phyloP scores from a whole-genome alignment of 2,329 filamentous ascomycete genomes.

The Paramyrothecium sp. region DNA sequence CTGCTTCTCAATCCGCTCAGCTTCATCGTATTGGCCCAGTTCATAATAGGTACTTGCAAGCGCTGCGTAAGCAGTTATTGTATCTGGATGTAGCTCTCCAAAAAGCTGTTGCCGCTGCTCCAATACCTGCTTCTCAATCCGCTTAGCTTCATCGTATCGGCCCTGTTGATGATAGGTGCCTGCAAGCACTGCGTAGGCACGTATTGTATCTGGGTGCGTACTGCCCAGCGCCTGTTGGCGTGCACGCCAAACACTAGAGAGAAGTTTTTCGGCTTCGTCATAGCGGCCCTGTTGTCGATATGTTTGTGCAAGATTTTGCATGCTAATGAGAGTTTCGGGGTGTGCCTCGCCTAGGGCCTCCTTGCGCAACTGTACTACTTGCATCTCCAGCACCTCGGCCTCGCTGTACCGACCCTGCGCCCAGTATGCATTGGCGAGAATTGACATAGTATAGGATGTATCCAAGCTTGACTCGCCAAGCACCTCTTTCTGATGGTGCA shows the following conservation, averaged over 20 bases:
- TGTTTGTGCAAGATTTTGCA: background rate
- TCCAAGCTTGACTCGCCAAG: background rate
- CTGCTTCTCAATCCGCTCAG: background rate
- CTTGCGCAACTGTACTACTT: background rate
- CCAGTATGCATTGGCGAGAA: background rate
- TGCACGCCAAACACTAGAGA: background rate
- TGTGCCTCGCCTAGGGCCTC: background rate
- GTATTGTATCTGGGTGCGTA: background rate
- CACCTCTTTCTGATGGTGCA: background rate
- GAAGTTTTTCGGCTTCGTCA: background rate
- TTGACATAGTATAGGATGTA: background rate
- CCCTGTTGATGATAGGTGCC: background rate
- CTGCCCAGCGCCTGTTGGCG: background rate
- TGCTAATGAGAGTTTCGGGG: background rate
- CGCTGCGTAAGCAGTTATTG: background rate
- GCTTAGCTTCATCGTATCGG: background rate
- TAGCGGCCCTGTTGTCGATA: background rate
- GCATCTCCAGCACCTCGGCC: background rate
- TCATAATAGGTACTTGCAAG: background rate
- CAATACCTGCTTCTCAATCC: background rate
- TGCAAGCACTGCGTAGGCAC: background rate
- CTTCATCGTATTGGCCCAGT: background rate
- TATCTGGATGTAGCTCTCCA: background rate
- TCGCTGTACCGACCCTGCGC: background rate
- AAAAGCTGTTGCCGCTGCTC: background rate